Conservation (phyloP, 2,329 filamentous ascomycete species). For the Penicillium hordei region DNA sequence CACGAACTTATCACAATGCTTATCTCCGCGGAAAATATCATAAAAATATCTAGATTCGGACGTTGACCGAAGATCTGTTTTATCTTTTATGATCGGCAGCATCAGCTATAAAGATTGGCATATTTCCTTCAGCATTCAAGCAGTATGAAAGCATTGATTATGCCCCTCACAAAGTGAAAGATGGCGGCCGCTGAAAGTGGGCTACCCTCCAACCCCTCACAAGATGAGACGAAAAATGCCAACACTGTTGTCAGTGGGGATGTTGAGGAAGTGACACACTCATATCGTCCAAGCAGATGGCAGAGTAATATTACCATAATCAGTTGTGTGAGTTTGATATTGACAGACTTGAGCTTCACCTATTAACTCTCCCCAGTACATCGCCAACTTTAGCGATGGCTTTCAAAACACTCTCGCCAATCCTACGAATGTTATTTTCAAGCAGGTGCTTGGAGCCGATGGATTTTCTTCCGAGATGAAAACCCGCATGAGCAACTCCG, state of each 20-base stretch:
- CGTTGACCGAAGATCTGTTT: too few relatives aligned
- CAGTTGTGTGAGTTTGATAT: constrained; percentile 28
- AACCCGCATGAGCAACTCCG: constrained; percentile 33
- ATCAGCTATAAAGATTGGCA: neutral
- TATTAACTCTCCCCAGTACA: constrained; percentile 17
- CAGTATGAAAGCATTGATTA: too few relatives aligned
- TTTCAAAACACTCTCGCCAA: constrained; percentile 34
- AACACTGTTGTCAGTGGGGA: neutral
- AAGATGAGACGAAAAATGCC: constrained; percentile 15
- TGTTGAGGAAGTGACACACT: constrained; percentile 3
- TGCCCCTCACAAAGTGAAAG: neutral
- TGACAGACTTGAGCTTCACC: neutral
- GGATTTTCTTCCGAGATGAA: constrained; percentile 32
- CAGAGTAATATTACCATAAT: constrained; percentile 33
- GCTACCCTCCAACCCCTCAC: neutral
- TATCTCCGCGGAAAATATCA: neutral
- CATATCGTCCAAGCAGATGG: constrained; percentile 25
- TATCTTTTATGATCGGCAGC: neutral
- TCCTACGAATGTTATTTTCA: constrained; percentile 37
- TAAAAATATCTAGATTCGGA: neutral
- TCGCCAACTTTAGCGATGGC: constrained; percentile 37
- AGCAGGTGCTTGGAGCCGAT: constrained; percentile 24
- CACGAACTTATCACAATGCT: neutral
- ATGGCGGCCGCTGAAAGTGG: neutral
- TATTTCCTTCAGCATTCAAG: neutral